These are phyloP conservation scores for Fraxinus pennsylvanica DNA, from an alignment of 257 asterid genomes.

Conservation along the genomic window DNA sequence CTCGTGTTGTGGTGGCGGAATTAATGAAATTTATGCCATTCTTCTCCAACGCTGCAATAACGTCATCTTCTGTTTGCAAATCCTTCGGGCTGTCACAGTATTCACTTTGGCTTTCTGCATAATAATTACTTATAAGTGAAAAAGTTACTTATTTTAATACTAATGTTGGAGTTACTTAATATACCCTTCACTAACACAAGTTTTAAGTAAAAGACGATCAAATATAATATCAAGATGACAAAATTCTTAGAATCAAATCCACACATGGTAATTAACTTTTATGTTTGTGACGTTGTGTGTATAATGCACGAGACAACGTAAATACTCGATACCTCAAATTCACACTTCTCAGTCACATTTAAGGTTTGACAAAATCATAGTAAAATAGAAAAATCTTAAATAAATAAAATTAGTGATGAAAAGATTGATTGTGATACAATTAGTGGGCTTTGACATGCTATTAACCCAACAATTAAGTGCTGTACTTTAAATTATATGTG, in stretches of 20 bases:
- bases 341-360: too few relatives aligned
- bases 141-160: neutral
- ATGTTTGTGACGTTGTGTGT: too few relatives aligned
- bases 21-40: conserved; percentile 63
- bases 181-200: too few relatives aligned
- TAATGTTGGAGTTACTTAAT: too few relatives aligned
- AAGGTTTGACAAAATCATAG: too few relatives aligned
- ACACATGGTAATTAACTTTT: too few relatives aligned
- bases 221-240: too few relatives aligned
- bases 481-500: neutral
- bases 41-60: conserved; percentile 58
- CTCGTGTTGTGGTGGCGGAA: conserved; percentile 45
- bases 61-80: conserved; percentile 47
- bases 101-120: conserved; percentile 59
- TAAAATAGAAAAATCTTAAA: neutral
- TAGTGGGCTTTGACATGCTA: neutral
- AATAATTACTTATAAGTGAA: neutral
- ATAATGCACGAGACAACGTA: too few relatives aligned
- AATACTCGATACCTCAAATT: too few relatives aligned
- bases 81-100: conserved; percentile 46
- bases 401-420: neutral
- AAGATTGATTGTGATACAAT: neutral
- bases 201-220: too few relatives aligned
- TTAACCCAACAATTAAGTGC: neutral
- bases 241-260: too few relatives aligned